Evolutionary conservation across 2,329 filamentous ascomycete genomes (phyloP).

Genomic region (Ophiocordyceps robertsii): DNA sequence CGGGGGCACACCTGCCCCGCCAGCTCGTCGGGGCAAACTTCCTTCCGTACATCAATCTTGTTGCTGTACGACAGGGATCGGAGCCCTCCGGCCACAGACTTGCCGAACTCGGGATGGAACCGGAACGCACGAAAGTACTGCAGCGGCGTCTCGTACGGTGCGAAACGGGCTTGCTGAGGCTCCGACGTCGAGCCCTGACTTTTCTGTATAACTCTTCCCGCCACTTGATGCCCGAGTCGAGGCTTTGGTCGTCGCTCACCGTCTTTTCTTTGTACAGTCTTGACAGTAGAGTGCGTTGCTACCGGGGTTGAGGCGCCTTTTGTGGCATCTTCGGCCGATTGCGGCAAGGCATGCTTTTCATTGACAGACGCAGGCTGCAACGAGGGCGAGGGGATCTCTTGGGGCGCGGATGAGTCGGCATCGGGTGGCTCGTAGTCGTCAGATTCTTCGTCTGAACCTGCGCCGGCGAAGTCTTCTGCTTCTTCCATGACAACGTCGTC

Average conservation of each 20-base stretch:
- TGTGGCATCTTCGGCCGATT: no score
- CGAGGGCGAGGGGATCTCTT: neutral
- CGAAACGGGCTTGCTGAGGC: slow-evolving; percentile 11
- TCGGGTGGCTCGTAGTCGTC: slow-evolving; percentile 45
- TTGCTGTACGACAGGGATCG: slow-evolving; percentile 90
- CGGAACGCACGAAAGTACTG: slow-evolving; percentile 76
- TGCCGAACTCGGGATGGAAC: slow-evolving; percentile 66
- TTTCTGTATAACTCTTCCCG: slow-evolving; percentile 7
- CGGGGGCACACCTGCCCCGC: slow-evolving; percentile 55
- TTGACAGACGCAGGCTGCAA: no score
- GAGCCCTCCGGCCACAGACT: slow-evolving; percentile 61
- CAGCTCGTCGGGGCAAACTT: slow-evolving; percentile 66
- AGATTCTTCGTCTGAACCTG: slow-evolving; percentile 19
- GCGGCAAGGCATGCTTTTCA: no score
- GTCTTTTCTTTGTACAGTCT: no score
- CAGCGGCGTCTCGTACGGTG: slow-evolving; percentile 72
- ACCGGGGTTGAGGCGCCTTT: no score
- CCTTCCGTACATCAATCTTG: slow-evolving; percentile 63
- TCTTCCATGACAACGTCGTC: slow-evolving; percentile 8
- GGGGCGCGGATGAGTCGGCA: slow-evolving; percentile 9
- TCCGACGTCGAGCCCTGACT: slow-evolving; percentile 1
- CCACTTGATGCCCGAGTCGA: slow-evolving; percentile 6
- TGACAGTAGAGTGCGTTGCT: no score
- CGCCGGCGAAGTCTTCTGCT: slow-evolving; percentile 23
- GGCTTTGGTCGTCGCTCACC: no score